Base-by-base conservation (phyloP, 345 rosid species). In the Euphorbia peplus region DNA sequence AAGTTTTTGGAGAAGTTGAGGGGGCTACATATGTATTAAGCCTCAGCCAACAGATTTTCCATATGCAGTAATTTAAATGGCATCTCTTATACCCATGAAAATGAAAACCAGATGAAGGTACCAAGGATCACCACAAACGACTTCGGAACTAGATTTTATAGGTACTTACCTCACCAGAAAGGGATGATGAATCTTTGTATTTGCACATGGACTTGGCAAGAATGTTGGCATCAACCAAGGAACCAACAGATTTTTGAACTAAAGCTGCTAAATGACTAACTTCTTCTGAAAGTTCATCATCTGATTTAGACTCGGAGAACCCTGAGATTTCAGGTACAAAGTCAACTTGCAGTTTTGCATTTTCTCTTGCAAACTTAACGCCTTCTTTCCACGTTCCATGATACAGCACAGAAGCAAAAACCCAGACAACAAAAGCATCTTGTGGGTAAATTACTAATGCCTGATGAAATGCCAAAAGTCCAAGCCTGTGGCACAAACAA, bases 381-480 rank as follows among this genome's bases (percentile, higher is more conserved):
- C 96, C 97, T 79, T 76, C 78, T 55, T 77, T 75, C 99, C 96
- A 90, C 41, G 75, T 67, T 69, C 98, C 89, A 68, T 83, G 83
- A 78, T 79, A 82, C 19, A 95, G 84, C 47, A 85, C 78, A 71
- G 89, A 90, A 26, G 95, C 98, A 50, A 91, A 88, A 4, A 88
- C 87, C 70, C 75, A 70, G 39, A 91, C 68, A 19, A 87, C 90
- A 75, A 76, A 64, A 64, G 89, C 87, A 71, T 95, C 88, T 75
- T 90, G 99, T 67, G 98, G 96, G 58, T 82, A 71, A 51, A 78
- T 73, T 65, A 87, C 88, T 70, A 95, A 74, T 76, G 99, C 90
- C 44, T 66, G 86, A 83, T 95, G 99, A 81, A 95, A 88, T 24
- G 92, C 91, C 78, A 95, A 79, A 44, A 95, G 73, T 70, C 89